Base-by-base conservation (phyloP, 1,284 basidiomycete species). In the Moesziomyces globuligerus region DNA sequence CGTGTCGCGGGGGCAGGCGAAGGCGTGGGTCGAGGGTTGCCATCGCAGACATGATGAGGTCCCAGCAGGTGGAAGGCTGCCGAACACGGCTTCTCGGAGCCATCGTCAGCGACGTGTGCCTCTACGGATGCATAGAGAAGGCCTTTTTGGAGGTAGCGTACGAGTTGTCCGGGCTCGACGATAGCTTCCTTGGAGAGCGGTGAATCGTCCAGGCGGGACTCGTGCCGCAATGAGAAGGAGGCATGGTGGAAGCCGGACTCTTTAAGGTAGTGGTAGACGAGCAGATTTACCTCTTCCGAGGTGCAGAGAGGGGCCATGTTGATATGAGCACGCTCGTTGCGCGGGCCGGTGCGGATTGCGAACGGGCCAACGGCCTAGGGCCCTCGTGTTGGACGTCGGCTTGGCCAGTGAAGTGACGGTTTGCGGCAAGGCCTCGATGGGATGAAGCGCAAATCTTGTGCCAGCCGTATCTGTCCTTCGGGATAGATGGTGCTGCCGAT, bases 251-350 rank as follows among this genome's bases (percentile, higher is more conserved):
- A 79, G 36, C 76, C 76, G 10, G 76, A 78, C 52, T 82, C 81
- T 47, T 81, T 81, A 49, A 82, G 76, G 53, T 82, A 82, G 67
- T 82, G 81, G 43, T 82, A 82, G 40, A 82, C 67, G 17, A 82
- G 61, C 24, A 82, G 61, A 36, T 82, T 82, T 49, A 82, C 74
- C 62, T 82, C 80, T 36, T 71, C 66, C 15, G 80, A 71, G 24
- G 79, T 66, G 48, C 75, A 76, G 39, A 78, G 71, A 7, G 77
- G 75, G 18, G 77, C 58, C 65, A 72, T 72, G 47, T 20, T 58
- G 58, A 32, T 23, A 20, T 43, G 7, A 18, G 21, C 4, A 46
- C 25, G 25, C 24, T 45, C 26, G 36, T 24, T 45, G 34, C 28
- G 37, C 32, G 32, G 11, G 24, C n/a, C 10, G 25, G 21, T 20